These are phyloP conservation scores for Aspergillus neotritici DNA, from an alignment of 2,329 filamentous ascomycete species.

Conservation along the genomic window DNA sequence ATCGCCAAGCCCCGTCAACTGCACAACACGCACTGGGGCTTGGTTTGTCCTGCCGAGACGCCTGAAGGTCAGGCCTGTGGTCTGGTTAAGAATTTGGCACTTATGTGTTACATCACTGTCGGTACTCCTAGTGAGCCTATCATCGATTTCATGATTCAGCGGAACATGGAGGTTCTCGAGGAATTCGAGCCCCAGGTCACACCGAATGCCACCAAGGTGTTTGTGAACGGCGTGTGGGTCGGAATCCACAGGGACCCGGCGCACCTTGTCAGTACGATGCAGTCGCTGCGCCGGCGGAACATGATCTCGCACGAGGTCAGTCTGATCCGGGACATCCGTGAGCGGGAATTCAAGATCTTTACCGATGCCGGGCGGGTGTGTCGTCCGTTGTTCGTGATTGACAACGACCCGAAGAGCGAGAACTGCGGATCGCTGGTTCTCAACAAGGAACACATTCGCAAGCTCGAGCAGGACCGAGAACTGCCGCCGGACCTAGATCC, in stretches of 20 bases:
- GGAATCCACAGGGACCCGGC: slow-evolving; percentile 88
- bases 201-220: slow-evolving; percentile 93
- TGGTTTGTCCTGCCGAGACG: slow-evolving; percentile 95
- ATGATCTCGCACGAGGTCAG: slow-evolving; percentile 90
- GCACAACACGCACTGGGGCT: slow-evolving; percentile 97
- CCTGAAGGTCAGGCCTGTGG: slow-evolving; percentile 98
- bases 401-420: slow-evolving; percentile 69
- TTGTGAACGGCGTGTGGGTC: slow-evolving; percentile 97
- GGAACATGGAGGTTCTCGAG: slow-evolving; percentile 93
- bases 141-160: slow-evolving; percentile 89
- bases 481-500: slow-evolving; percentile 56
- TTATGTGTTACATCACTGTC: slow-evolving; percentile 98
- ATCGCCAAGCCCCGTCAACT: slow-evolving; percentile 96
- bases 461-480: slow-evolving; percentile 68
- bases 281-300: slow-evolving; percentile 70
- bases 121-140: slow-evolving; percentile 87
- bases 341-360: slow-evolving; percentile 97
- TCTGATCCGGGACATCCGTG: slow-evolving; percentile 90
- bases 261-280: slow-evolving; percentile 72
- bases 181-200: slow-evolving; percentile 84
- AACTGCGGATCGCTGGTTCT: slow-evolving; percentile 74
- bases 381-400: slow-evolving; percentile 86
- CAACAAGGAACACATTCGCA: slow-evolving; percentile 74
- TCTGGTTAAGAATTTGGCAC: slow-evolving; percentile 91
- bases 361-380: slow-evolving; percentile 95